Evolutionary conservation across 305 asterid genomes (phyloP), one percentile per base, ranked within the genome.

Genomic region (Plantago lanceolata): DNA sequence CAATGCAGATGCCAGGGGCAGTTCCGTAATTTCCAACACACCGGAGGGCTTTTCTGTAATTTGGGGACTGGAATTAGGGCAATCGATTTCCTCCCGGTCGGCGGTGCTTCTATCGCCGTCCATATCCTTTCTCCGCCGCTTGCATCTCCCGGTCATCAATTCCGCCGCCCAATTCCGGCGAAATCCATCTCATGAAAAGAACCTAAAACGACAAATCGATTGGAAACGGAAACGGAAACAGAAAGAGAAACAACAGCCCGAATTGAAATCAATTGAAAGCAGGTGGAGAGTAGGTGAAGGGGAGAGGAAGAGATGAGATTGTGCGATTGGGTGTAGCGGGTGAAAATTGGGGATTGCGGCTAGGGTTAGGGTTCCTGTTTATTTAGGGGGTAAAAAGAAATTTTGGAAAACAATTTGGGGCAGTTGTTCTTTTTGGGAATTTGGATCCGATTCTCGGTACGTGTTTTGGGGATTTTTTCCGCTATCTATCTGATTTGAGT

Each of bases 291-390:
- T 11, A 35, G 43, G 43, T 35, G 60, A 24, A 48, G 24, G 28
- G 54, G 12, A 47, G 21, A 45, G 14, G 16, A 54, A 45, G 65
- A 24, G 57, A 45, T 19, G 20, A 21, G 33, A 49, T 21, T 4
- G 13, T 55, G 43, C 20, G 51, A 63, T 62, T 33, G 51, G 19
- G 18, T 37, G 33, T 69, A 51, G 18, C 16, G 48, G 29, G 64
- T 33, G 68, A 28, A 24, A 20, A 3, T 64, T 48, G 61, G 69
- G 75, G 71, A 48, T 61, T 79, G 87, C 84, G 86, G 84, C 87
- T 80, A 84, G 89, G 87, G 89, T 78, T 84, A 84, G 91, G 87
- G 91, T 81, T 80, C 76, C 65, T 76, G 59, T 75, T 76, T 54
- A 61, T 66, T 71, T 80, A 78, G 81, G 82, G 76, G 68, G 72